phyloP scores from a whole-genome alignment of 1,284 basidiomycete genomes.

The Ceratobasidium sp. region DNA sequence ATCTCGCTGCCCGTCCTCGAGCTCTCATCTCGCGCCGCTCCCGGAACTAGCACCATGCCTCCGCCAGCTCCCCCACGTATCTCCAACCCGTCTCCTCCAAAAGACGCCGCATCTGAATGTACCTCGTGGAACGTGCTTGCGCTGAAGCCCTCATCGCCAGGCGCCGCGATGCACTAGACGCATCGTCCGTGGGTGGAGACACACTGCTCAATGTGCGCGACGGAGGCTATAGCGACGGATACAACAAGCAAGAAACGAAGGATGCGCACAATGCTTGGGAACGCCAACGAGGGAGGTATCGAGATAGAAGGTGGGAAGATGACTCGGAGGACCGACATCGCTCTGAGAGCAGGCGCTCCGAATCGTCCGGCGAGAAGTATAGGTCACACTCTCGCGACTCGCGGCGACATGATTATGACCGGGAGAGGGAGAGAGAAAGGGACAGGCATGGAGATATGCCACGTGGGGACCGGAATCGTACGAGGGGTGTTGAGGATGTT shows the following conservation, averaged over 20 bases:
- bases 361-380: conserved; percentile 12
- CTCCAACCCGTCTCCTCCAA: conserved; percentile 48
- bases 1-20: conserved; percentile 57
- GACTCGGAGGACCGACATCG: conserved; percentile 10
- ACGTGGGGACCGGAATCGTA: conserved; percentile 22
- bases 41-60: conserved; percentile 42
- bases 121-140: conserved; percentile 70
- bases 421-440: not conserved
- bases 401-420: not conserved
- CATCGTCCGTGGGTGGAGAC: conserved; percentile 68
- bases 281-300: conserved; percentile 10
- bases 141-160: conserved; percentile 73
- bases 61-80: conserved; percentile 24
- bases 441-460: conserved; percentile 17
- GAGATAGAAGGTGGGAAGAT: conserved; percentile 31
- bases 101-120: conserved; percentile 47
- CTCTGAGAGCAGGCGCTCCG: not conserved
- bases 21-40: conserved; percentile 53
- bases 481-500: conserved; percentile 27
- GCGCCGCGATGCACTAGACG: conserved; percentile 68
- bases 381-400: conserved; percentile 4
- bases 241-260: conserved; percentile 73
- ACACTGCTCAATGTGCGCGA: conserved; percentile 54
- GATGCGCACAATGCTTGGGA: conserved; percentile 63
- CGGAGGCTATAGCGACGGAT: conserved; percentile 69